Evolutionary conservation across 2,329 filamentous ascomycete species (phyloP), one percentile per base, ranked within the genome.

Genomic region (Endothia cerciana): DNA sequence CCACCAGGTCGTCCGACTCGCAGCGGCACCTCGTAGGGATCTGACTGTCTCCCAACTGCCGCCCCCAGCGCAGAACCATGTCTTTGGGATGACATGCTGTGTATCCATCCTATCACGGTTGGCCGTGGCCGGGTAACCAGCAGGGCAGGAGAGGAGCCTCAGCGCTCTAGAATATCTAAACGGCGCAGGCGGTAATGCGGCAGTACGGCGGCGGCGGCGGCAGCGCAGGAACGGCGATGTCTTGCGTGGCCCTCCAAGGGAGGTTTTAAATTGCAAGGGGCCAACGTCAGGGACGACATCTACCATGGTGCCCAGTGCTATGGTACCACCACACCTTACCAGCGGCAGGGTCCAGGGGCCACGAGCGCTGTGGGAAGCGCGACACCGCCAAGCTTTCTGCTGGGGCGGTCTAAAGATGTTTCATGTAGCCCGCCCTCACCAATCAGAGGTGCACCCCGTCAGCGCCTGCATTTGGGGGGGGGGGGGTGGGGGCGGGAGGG

Each of bases 211-310:
- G 17, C 30, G 15, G 33, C 45, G 45, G 59, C 15, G n/a, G 55
- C 55, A 58, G 55, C 36, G n/a, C 55, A 58, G 55, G 55, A 36
- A 36, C 55, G 36, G 38, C 33, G 38, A 56, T 58, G 51, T 63
- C 61, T 63, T 57, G 61, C 61, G 61, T 57, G 51, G 51, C 51
- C 61, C 36, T 22, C 60, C 57, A 63, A n/a, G n/a, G 61, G 61
- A 53, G 58, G 40, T 15, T 28, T 36, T 30, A 63, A 57, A 63
- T 63, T 65, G 59, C 63, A 65, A 67, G 62, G 65, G 65, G 65
- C 58, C 7, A 62, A 49, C 55, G 62, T 64, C 62, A 67, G 63
- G 62, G 43, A 43, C 58, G 62, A 51, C 33, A 40, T 58, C 10
- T 40, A n/a, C n/a, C n/a, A n/a, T n/a, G n/a, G n/a, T n/a, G n/a